Evolutionary conservation across 1,284 basidiomycete genomes (phyloP), one percentile per base, ranked within the genome.

Genomic region (Ceratobasidium sp.): DNA sequence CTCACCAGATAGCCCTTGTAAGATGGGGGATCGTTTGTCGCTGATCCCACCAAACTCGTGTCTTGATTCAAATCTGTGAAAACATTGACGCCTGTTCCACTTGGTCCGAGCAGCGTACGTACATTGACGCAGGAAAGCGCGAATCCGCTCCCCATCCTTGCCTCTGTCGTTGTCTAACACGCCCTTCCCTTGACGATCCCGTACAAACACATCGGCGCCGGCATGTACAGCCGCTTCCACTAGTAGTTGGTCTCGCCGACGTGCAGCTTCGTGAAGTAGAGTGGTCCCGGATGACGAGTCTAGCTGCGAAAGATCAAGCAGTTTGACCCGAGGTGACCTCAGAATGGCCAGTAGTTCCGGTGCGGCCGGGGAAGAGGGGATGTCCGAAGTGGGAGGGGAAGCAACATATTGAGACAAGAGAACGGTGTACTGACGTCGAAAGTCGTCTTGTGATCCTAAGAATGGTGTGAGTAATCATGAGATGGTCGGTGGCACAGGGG

Each of bases 121-220:
- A 93, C 93, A 92, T 82, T 97, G 94, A 67, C 90, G 84, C 74
- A 98, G 80, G 76, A 96, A 95, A 0, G 90, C 91, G 74, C 89
- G 87, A 73, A 97, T 91, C 41, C 90, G 86, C 77, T 97, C 94
- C 76, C 95, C 89, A 79, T 89, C 91, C 18, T 86, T 71, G 72
- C 88, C 60, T 71, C 82, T 84, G 30, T 85, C 83, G n/a, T 81
- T 79, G 64, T 97, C 94, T 61, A 89, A 85, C 0, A 93, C 89
- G 74, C 90, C 85, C 78, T 89, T 89, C 9, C 96, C 94, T 65
- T 84, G 85, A 39, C 89, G 85, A 80, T 98, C 93, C 5, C 95
- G 85, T 1, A 92, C 91, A 76, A 97, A 96, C 0, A 97, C 92
- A 78, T 97, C 95, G 0, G 93, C 95, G 0, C 96, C 96, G 12